Conservation (phyloP, 805 yeast genomes). For the Candida nitratophila region DNA sequence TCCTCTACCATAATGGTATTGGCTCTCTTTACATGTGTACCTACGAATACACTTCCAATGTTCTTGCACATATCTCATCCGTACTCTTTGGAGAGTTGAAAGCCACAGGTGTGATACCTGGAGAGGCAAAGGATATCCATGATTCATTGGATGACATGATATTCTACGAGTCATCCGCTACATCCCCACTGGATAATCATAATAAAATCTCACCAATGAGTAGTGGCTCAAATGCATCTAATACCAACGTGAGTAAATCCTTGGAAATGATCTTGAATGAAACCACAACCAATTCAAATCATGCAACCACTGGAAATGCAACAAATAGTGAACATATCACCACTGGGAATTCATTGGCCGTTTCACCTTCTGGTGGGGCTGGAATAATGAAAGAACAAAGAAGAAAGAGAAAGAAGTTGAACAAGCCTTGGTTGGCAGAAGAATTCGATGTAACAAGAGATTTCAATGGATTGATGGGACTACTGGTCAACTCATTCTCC, state of each 20-base stretch:
- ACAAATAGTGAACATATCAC: neutral
- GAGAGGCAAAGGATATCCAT: constrained; percentile 26
- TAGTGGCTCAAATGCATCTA: neutral
- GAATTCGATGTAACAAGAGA: constrained; percentile 44
- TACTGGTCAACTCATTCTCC: constrained; percentile 33
- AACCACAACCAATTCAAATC: neutral
- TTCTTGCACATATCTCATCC: constrained; percentile 39
- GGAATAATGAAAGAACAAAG: neutral
- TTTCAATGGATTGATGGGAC: constrained; percentile 37
- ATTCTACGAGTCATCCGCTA: neutral
- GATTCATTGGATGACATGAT: constrained; percentile 3
- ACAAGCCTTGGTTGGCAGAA: constrained; percentile 50
- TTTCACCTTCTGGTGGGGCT: neutral
- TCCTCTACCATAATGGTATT: constrained; percentile 45
- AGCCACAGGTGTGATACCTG: constrained; percentile 51
- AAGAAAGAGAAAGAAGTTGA: constrained; percentile 9
- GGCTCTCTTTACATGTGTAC: constrained; percentile 54
- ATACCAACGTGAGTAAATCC: neutral
- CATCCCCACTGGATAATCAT: neutral
- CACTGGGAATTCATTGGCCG: neutral
- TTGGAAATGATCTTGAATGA: constrained; percentile 1
- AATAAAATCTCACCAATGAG: neutral
- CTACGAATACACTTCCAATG: constrained; percentile 51
- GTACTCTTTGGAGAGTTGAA: constrained; percentile 47
- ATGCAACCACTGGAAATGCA: constrained; percentile 1